A percentile compares a stretch with the other conserved stretches of the same genome.
These are phyloP conservation scores for Thalassiosira livingstoniorum DNA, from an alignment of 352 stramenopile genomes.

Conservation along the genomic window DNA sequence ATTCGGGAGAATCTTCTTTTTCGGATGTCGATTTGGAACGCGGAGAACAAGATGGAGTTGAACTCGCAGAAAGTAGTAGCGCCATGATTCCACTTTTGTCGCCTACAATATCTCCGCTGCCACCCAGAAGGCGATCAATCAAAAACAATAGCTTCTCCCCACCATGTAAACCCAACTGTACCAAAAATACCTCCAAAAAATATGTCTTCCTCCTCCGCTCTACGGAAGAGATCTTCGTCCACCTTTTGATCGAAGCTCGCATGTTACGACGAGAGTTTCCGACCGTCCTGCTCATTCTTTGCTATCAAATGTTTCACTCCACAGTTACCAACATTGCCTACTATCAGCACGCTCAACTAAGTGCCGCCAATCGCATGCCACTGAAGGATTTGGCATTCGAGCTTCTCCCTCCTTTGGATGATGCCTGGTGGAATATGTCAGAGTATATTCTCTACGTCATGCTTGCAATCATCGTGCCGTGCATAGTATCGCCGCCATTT, in stretches of 20 bases:
- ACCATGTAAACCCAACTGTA: background rate
- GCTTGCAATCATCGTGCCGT: constrained; percentile 9
- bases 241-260: constrained; percentile 37
- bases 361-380: constrained; percentile 34
- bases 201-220: constrained; percentile 37
- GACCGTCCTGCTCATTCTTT: constrained; percentile 26
- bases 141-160: background rate
- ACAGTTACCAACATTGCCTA: constrained; percentile 48
- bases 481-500: constrained; percentile 30
- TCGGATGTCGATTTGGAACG: constrained; percentile 36
- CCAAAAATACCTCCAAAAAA: constrained; percentile 3
- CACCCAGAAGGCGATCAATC: background rate
- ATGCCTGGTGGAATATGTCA: constrained; percentile 44
- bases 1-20: constrained; percentile 8
- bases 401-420: constrained; percentile 28
- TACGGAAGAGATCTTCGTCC: constrained; percentile 39
- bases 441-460: constrained; percentile 46
- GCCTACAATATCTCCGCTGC: background rate
- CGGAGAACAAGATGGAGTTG: constrained; percentile 3
- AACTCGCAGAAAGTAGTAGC: background rate
- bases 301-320: constrained; percentile 44
- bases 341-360: constrained; percentile 46
- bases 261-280: too few relatives aligned
- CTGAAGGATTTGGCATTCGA: constrained; percentile 47
- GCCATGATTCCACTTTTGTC: constrained; percentile 6